Evolutionary conservation across 768 basidiomycete genomes (phyloP), one percentile per base, ranked within the genome.

Genomic region (Trametes cinnabarina): DNA sequence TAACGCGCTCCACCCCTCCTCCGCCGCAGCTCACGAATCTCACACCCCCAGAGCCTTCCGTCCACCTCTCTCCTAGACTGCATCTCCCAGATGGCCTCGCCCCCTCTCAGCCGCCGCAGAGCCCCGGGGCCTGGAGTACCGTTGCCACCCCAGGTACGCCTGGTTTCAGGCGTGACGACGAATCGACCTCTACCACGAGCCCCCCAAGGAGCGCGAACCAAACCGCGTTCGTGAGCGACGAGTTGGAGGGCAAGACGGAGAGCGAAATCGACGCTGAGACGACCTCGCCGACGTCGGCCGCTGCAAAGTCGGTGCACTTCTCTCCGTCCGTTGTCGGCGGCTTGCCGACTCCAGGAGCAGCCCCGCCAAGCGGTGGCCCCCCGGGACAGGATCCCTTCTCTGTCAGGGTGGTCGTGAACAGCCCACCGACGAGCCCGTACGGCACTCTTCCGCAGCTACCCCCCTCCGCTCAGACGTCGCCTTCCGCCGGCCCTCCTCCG

Each of bases 111-210:
- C 57, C 65, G 4, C 70, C 73, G 14, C 63, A 58, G n/a, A 82
- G 76, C 17, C 82, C 85, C 25, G 85, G 82, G 2, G 77, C 75
- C 40, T 92, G 90, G 90, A 90, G 87, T 62, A 90, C 86, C 0
- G 79, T 81, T 12, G 88, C 89, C 4, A 90, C 90, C 0, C 89
- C 90, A 3, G 90, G 90, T 0, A 74, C 79, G 59, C 60, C 75
- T 63, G 30, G 60, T 57, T 39, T 54, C 39, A 54, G 51, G 25
- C 41, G 55, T 11, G 68, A 66, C 19, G 62, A 54, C 30, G 56
- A 43, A 40, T 22, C 20, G 15, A 65, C 60, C 48, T 58, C 51
- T 41, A 7, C 56, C 1, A 35, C 40, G 12, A 17, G 32, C 30
- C 51, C 62, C 58, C 20, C 47, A 14, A 22, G 42, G 50, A 68